Evolutionary conservation across 1,284 basidiomycete species (phyloP), one percentile per base, ranked within the genome.

Genomic region (Microbotryum silenes-acaulis): DNA sequence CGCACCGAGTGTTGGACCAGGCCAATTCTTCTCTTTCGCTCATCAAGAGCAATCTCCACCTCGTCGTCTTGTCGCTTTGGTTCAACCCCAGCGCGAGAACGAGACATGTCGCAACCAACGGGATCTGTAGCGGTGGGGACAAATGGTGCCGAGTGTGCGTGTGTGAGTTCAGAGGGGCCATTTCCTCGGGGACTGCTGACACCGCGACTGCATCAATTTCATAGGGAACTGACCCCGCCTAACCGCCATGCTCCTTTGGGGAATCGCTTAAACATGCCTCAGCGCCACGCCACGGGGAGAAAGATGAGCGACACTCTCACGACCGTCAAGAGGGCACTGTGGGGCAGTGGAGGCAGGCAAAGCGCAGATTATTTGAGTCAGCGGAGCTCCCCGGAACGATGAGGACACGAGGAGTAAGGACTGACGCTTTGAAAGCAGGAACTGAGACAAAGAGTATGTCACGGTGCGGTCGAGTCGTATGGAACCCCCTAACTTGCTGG

Each of bases 11-110:
- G 27, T 76, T 73, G 3, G 77, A 75, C 80, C 80, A 80, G 31
- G 77, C 75, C 61, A 78, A 71, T 70, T 81, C 80, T 62, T 81
- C 80, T 47, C 72, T 60, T 62, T 79, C 78, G 4, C 74, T 75
- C 79, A 81, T 80, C 53, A 81, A 69, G 23, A 81, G 66, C 33
- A 81, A 66, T n/a, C 79, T 69, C 80, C 80, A 81, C 58, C 80
- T 67, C 5, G 76, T 72, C 0, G 79, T 80, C 18, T 73, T 65
- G 5, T 77, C 77, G 53, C 74, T 73, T 70, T 80, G 79, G 61
- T 81, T 78, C 14, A 80, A 70, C 0, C 79, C 79, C 27, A 80
- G 71, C 0, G 79, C 79, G 21, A 81, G 72, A 29, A 80, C 76
- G 51, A 81, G 69, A 62, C 78, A 52, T 9, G 54, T 44, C 4